Conservation (phyloP, 495 filamentous ascomycete genomes). For the Monascus purpureus region DNA sequence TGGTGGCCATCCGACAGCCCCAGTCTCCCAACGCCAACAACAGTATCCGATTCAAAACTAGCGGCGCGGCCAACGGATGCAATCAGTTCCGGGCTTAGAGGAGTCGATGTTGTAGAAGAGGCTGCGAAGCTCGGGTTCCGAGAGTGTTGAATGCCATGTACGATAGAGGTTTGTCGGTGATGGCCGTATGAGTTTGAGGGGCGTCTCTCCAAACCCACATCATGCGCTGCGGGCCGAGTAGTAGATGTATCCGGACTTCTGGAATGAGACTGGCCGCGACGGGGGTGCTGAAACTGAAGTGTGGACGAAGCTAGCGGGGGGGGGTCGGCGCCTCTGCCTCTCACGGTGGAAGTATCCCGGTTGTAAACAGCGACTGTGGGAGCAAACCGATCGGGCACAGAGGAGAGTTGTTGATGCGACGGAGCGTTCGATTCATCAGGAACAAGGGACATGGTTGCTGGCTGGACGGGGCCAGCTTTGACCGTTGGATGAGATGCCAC, state of each 20-base stretch:
- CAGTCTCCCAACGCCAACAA: constrained; percentile 8
- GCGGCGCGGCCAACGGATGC: constrained; percentile 43
- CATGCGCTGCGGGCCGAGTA: constrained; percentile 28
- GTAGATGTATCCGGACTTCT: constrained; percentile 35
- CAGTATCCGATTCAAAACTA: constrained; percentile 12
- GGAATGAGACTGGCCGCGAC: constrained; percentile 40
- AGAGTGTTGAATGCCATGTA: constrained; percentile 88
- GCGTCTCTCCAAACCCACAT: constrained; percentile 50
- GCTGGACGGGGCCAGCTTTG: constrained; percentile 27
- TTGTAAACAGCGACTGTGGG: constrained; percentile 15
- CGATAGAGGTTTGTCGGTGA: constrained; percentile 86
- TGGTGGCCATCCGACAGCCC: constrained; percentile 21
- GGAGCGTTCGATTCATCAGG: constrained; percentile 26
- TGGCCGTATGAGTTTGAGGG: constrained; percentile 68
- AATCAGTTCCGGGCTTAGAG: constrained; percentile 72
- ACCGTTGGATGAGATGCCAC: constrained; percentile 9
- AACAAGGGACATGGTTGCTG: constrained; percentile 29
- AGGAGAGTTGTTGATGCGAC: constrained; percentile 29
- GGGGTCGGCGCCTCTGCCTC: constrained; percentile 28
- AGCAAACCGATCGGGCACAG: constrained; percentile 10
- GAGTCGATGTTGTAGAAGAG: constrained; percentile 52
- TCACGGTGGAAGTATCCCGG: constrained; percentile 27
- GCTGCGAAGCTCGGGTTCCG: constrained; percentile 65
- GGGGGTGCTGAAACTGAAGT: constrained; percentile 25
- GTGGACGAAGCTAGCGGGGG: constrained; percentile 25